Evolutionary conservation across 2,329 filamentous ascomycete genomes (phyloP).

Genomic region (Dothiorella sarmentorum): DNA sequence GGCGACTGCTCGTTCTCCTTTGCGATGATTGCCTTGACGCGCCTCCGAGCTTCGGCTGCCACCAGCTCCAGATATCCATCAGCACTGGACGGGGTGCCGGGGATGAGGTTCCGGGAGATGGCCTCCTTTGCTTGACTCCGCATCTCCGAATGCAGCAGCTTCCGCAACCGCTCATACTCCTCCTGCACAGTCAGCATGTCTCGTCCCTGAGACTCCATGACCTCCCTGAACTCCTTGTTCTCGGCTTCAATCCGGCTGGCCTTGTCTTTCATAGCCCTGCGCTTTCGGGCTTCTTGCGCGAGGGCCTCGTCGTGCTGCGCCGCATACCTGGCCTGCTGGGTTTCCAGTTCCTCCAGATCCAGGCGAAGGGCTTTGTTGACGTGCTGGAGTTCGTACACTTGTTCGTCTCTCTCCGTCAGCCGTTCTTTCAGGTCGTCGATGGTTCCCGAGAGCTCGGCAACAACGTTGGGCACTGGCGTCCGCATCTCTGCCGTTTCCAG

Average conservation of each 20-base stretch:
- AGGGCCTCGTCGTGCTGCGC: conserved; percentile 17
- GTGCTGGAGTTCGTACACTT: conserved; percentile 25
- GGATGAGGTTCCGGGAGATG: conserved; percentile 29
- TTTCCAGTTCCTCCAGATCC: conserved; percentile 24
- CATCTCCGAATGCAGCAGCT: conserved; percentile 41
- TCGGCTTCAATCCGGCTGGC: conserved; percentile 26
- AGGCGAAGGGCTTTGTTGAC: conserved; percentile 24
- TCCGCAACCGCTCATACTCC: conserved; percentile 40
- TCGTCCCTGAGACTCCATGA: conserved; percentile 28
- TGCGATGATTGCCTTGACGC: conserved; percentile 27
- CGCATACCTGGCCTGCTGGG: conserved; percentile 24
- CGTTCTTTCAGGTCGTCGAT: conserved; percentile 21
- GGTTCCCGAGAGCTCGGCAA: conserved; percentile 34
- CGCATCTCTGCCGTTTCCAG: neutral
- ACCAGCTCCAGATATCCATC: conserved; percentile 36
- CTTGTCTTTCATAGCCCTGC: conserved; percentile 29
- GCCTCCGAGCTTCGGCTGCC: conserved; percentile 32
- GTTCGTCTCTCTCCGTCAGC: conserved; percentile 4
- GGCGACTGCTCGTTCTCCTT: conserved; percentile 13
- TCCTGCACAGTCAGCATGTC: conserved; percentile 29
- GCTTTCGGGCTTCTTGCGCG: conserved; percentile 29
- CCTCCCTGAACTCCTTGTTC: conserved; percentile 28
- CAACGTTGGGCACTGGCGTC: conserved; percentile 17
- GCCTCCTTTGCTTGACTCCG: conserved; percentile 35
- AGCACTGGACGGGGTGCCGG: conserved; percentile 24